Percentiles rank a stretch among this genome's conserved stretches.
Evolutionary conservation across 2,329 filamentous ascomycete species (phyloP).

Genomic region (Diaporthe sp.): DNA sequence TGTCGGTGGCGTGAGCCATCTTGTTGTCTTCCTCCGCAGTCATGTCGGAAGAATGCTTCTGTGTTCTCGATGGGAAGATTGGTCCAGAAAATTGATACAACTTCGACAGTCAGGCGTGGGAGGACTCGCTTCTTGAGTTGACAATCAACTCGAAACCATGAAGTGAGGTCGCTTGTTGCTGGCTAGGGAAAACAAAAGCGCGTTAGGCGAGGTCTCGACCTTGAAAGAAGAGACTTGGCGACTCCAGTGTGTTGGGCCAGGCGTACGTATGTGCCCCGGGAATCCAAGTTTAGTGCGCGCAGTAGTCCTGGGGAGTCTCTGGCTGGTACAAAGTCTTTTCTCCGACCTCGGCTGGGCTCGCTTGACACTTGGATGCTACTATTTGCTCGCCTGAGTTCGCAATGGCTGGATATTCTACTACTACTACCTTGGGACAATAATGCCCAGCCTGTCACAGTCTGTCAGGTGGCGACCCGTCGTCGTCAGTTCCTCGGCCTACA

Average conservation of each 20-base stretch:
- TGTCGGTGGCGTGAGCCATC: slow-evolving; percentile 35
- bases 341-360: slow-evolving; percentile 16
- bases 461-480: neutral
- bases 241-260: neutral
- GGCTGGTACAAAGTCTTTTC: neutral
- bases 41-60: slow-evolving; percentile 1
- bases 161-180: neutral
- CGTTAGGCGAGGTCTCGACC: slow-evolving; percentile 20
- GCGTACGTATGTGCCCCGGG: slow-evolving; percentile 1
- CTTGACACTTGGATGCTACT: neutral
- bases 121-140: neutral
- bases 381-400: neutral
- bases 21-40: slow-evolving; percentile 8
- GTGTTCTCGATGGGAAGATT: neutral
- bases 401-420: neutral
- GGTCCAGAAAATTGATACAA: neutral
- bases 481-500: neutral
- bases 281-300: neutral
- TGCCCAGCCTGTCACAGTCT: neutral
- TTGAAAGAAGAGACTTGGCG: slow-evolving; percentile 15
- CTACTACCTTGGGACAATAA: neutral
- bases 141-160: neutral
- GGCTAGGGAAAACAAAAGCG: neutral
- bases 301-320: neutral
- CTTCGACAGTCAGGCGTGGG: neutral